Evolutionary conservation across 2,329 filamentous ascomycete species (phyloP).

Genomic region (Claviceps pazoutovae): DNA sequence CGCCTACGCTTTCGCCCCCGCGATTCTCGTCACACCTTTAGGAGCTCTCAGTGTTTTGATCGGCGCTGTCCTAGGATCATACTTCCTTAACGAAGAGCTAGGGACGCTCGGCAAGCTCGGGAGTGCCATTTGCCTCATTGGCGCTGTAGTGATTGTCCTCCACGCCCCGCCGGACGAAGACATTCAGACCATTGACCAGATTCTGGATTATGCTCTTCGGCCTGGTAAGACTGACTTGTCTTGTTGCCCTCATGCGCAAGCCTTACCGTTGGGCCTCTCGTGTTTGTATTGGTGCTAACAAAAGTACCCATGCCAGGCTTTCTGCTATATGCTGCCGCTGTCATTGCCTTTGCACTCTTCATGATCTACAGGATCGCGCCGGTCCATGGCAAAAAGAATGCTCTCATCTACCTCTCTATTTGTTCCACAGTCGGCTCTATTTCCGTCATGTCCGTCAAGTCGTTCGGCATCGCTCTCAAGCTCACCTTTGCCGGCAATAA

Average conservation of each 20-base stretch:
- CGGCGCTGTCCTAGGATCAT: slow-evolving; percentile 84
- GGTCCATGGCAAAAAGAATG: slow-evolving; percentile 83
- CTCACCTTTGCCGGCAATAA: slow-evolving; percentile 87
- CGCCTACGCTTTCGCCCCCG: slow-evolving; percentile 93
- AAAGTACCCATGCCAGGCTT: slow-evolving; percentile 48
- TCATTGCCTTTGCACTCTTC: slow-evolving; percentile 69
- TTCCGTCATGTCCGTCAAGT: slow-evolving; percentile 98
- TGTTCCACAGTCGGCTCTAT: slow-evolving; percentile 95
- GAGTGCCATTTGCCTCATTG: slow-evolving; percentile 90
- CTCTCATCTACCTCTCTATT: slow-evolving; percentile 90
- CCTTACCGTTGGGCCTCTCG: not conserved
- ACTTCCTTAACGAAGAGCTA: slow-evolving; percentile 81
- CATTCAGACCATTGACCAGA: slow-evolving; percentile 81
- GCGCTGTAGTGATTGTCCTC: slow-evolving; percentile 91
- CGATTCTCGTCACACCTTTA: slow-evolving; percentile 92
- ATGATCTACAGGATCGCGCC: slow-evolving; percentile 97
- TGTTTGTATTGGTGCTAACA: not conserved
- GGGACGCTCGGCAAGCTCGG: slow-evolving; percentile 87
- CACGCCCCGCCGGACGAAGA: slow-evolving; percentile 92
- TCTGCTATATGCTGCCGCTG: slow-evolving; percentile 67
- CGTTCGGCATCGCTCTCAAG: slow-evolving; percentile 94
- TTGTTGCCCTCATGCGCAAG: too few relatives aligned
- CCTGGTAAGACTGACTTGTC: slow-evolving; percentile 48
- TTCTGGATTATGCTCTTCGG: slow-evolving; percentile 78
- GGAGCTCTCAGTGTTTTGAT: slow-evolving; percentile 91